These are phyloP conservation scores for Lablab purpureus DNA, from an alignment of 306 rosid species.

Conservation along the genomic window DNA sequence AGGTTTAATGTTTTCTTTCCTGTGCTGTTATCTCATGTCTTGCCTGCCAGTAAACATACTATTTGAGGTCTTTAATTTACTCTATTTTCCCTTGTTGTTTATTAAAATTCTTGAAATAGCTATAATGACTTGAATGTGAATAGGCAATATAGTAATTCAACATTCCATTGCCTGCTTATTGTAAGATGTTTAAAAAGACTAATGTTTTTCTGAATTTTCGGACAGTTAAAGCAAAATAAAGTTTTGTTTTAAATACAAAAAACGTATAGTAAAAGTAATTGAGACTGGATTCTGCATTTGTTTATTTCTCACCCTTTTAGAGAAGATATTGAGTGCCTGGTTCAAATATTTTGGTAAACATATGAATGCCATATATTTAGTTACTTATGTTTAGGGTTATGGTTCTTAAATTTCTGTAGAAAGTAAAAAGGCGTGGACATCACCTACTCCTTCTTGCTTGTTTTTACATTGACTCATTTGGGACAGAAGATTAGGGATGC, in stretches of 20 bases:
- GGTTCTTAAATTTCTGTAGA: neutral
- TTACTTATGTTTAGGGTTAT: conserved; percentile 6
- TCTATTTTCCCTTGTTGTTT: conserved; percentile 5
- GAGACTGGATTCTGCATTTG: neutral
- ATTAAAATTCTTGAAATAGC: neutral
- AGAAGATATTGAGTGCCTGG: neutral
- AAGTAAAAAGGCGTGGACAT: neutral
- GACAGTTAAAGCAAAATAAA: neutral
- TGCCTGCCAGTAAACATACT: neutral
- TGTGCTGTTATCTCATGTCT: conserved; percentile 19
- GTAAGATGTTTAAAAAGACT: conserved; percentile 10
- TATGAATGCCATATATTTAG: neutral
- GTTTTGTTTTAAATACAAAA: neutral
- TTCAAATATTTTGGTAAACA: neutral
- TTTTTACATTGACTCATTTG: conserved; percentile 14
- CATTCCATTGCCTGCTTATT: conserved; percentile 2
- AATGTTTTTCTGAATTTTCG: neutral
- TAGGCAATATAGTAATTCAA: conserved; percentile 5
- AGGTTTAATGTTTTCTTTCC: conserved; percentile 47
- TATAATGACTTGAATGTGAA: neutral
- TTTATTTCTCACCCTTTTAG: conserved; percentile 12
- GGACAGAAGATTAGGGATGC: conserved; percentile 13
- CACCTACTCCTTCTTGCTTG: neutral
- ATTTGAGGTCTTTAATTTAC: conserved; percentile 27
- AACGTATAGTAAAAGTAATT: neutral